These are phyloP conservation scores for Lophiotrema nucula DNA, from an alignment of 495 filamentous ascomycete genomes.

Conservation along the genomic window DNA sequence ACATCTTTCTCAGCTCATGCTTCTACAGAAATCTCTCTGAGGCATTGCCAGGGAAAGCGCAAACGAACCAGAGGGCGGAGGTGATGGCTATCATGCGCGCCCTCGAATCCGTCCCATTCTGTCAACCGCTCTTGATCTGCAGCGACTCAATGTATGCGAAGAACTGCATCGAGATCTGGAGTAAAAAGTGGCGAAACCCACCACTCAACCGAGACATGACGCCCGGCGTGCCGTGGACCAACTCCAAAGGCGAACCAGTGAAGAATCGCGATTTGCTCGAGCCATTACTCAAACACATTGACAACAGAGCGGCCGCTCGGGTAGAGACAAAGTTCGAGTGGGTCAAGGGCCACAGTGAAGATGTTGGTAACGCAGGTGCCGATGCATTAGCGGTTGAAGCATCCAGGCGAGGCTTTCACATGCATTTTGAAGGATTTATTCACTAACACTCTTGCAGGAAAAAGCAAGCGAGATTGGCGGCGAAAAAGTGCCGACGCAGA, in stretches of 20 bases:
- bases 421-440: too few relatives aligned
- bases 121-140: conserved; percentile 65
- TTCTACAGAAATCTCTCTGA: conserved; percentile 84
- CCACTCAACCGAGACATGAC: too few relatives aligned
- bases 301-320: conserved; percentile 60
- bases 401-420: too few relatives aligned
- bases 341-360: conserved; percentile 77
- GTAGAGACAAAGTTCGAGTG: conserved; percentile 72
- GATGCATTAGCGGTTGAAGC: too few relatives aligned
- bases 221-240: conserved; percentile 75
- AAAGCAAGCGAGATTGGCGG: too few relatives aligned
- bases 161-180: conserved; percentile 87
- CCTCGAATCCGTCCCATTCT: conserved; percentile 68
- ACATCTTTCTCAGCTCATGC: too few relatives aligned
- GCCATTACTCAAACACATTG: conserved; percentile 68
- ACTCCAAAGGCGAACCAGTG: conserved; percentile 63
- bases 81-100: conserved; percentile 83
- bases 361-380: conserved; percentile 73
- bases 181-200: conserved; percentile 66
- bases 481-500: too few relatives aligned
- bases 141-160: conserved; percentile 88
- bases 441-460: too few relatives aligned
- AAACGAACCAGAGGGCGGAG: conserved; percentile 96
- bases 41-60: conserved; percentile 65
- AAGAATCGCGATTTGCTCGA: conserved; percentile 83